phyloP scores from a whole-genome alignment of 495 filamentous ascomycete genomes.

The Xylaria palmicola region DNA sequence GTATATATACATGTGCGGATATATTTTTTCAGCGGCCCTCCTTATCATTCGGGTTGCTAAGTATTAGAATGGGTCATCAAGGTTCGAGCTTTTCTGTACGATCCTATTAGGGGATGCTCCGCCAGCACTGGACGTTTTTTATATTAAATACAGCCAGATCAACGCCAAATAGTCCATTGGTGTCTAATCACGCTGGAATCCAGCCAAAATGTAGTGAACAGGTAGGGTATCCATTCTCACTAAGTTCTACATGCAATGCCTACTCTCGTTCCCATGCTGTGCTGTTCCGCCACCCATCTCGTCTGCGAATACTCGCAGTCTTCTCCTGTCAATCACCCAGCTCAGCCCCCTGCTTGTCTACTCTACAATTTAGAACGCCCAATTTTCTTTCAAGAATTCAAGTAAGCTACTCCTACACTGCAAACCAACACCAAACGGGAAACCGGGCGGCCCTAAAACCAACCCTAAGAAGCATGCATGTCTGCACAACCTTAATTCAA shows the following conservation, averaged over 20 bases:
- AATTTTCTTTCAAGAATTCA: neutral
- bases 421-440: neutral
- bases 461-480: neutral
- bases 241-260: conserved; percentile 18
- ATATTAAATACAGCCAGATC: no score
- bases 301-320: neutral
- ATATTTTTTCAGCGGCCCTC: neutral
- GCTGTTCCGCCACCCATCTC: neutral
- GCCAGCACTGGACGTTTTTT: neutral
- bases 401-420: conserved; percentile 8
- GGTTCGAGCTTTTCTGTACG: neutral
- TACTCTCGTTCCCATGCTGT: neutral
- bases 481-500: neutral
- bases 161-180: no score
- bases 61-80: neutral
- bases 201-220: neutral
- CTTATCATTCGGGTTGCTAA: neutral
- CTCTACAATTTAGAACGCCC: conserved; percentile 6
- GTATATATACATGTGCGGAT: conserved; percentile 12
- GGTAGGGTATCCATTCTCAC: conserved; percentile 16
- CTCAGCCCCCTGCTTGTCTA: neutral
- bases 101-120: neutral
- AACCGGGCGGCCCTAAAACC: neutral
- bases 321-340: neutral
- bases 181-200: neutral